Base-by-base conservation (phyloP, 352 stramenopile genomes). In the Sclerospora graminicola region DNA sequence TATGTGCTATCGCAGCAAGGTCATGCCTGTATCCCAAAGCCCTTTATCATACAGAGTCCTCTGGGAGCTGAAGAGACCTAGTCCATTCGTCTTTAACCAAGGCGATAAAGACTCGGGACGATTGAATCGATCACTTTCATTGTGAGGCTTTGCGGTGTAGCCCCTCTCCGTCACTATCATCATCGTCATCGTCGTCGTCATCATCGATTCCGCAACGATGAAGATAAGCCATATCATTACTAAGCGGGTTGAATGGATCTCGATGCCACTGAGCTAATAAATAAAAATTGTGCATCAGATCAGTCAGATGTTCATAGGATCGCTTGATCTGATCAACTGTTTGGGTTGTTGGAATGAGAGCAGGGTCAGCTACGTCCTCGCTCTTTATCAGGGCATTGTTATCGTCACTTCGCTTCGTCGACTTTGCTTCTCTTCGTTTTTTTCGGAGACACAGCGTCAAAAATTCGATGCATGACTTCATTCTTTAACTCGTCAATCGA, bases 241-340 rank as follows among this genome's bases (percentile, higher is more conserved):
- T 91, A 8, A 61, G 64, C 2, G 74, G 63, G 37, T 90, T 87
- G 29, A 94, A 92, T 8, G 82, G 79, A 42, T 85, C 66, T 13
- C 72, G 72, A 59, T 96, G 85, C 85, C 83, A 96, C 41, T 96
- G 82, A 1, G 85, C 79, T 24, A 94, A 57, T 20, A 92, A 34
- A 50, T 94, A 94, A 31, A 94, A 91, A 2, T 69, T 89, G 60
- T 96, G 82, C 65, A 96, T 81, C 23, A 95, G 53, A 13, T 88
- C 61, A 6, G 83, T 85, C 14, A 93, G 51, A 1, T 63, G 51
- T 39, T 91, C 77, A 43, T 83, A 91, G 23, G 57, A 60, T 33
- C 54, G 54, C 13, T 69, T 75, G 20, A 94, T 51, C 11, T 75
- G 62, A 13, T 88, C 63, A 10, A 89, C 62, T 14, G 63, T 69